These are phyloP conservation scores for Pythium volutum DNA, from an alignment of 352 stramenopile species.

Conservation along the genomic window DNA sequence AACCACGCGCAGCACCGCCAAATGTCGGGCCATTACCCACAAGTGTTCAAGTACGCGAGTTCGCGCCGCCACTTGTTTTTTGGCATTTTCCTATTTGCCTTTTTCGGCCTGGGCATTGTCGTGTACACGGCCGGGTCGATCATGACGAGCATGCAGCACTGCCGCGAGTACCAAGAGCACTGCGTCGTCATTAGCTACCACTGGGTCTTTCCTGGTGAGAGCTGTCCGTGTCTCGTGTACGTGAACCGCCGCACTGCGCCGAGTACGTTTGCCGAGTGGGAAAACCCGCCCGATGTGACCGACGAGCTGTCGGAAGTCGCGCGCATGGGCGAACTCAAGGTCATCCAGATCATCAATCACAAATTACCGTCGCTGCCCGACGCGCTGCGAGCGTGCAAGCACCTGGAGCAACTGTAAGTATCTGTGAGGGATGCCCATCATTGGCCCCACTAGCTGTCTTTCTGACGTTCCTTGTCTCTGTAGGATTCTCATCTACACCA, in stretches of 20 bases:
- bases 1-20: slow-evolving; percentile 23
- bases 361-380: slow-evolving; percentile 34
- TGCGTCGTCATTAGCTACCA: slow-evolving; percentile 43
- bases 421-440: no score
- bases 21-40: not conserved
- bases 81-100: slow-evolving; percentile 38
- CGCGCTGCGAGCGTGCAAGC: slow-evolving; percentile 28
- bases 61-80: slow-evolving; percentile 32
- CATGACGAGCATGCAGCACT: slow-evolving; percentile 31
- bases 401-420: slow-evolving; percentile 32
- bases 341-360: slow-evolving; percentile 46
- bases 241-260: slow-evolving; percentile 30
- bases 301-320: slow-evolving; percentile 28
- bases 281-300: slow-evolving; percentile 30
- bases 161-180: slow-evolving; percentile 25
- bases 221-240: slow-evolving; percentile 40
- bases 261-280: slow-evolving; percentile 35
- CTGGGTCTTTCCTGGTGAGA: slow-evolving; percentile 27
- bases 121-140: slow-evolving; percentile 34
- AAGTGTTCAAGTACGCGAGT: slow-evolving; percentile 13
- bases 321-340: slow-evolving; percentile 32
- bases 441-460: no score
- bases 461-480: not conserved
- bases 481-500: slow-evolving; percentile 29
- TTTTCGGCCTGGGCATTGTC: slow-evolving; percentile 30